phyloP scores from a whole-genome alignment of 371 early-diverging fungal species.

The Rhizopus arrhizus region DNA sequence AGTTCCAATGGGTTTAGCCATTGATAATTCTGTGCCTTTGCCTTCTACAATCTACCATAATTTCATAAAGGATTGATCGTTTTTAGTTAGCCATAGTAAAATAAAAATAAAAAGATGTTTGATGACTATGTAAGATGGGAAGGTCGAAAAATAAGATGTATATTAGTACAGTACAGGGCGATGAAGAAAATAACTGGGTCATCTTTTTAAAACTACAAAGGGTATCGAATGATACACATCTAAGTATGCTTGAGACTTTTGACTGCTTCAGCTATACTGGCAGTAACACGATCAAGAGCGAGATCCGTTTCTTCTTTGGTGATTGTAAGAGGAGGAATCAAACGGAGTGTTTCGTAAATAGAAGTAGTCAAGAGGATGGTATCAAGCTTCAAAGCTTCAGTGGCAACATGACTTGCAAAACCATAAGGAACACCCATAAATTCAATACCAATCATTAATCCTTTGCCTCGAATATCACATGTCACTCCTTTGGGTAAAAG shows the following conservation, averaged over 20 bases:
- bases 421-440: conserved; percentile 50
- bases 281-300: conserved; percentile 46
- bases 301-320: conserved; percentile 54
- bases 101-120: too few species aligned
- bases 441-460: conserved; percentile 66
- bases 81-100: neutral
- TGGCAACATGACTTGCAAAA: conserved; percentile 40
- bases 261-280: conserved; percentile 43
- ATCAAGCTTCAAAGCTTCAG: conserved; percentile 49
- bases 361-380: conserved; percentile 59
- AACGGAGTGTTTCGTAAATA: conserved; percentile 58
- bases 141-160: too few species aligned
- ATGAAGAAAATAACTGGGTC: too few species aligned
- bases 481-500: conserved; percentile 46
- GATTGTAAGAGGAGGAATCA: conserved; percentile 62
- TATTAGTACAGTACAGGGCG: too few species aligned
- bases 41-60: conserved; percentile 13
- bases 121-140: too few species aligned
- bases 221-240: conserved; percentile 3
- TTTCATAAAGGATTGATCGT: neutral
- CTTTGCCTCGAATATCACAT: conserved; percentile 58
- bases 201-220: conserved; percentile 15
- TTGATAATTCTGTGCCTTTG: conserved; percentile 5
- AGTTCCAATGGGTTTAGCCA: conserved; percentile 1
- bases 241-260: conserved; percentile 15